These are phyloP conservation scores for Solidago caesia DNA, from an alignment of 129 eudicot genomes.

Conservation along the genomic window DNA sequence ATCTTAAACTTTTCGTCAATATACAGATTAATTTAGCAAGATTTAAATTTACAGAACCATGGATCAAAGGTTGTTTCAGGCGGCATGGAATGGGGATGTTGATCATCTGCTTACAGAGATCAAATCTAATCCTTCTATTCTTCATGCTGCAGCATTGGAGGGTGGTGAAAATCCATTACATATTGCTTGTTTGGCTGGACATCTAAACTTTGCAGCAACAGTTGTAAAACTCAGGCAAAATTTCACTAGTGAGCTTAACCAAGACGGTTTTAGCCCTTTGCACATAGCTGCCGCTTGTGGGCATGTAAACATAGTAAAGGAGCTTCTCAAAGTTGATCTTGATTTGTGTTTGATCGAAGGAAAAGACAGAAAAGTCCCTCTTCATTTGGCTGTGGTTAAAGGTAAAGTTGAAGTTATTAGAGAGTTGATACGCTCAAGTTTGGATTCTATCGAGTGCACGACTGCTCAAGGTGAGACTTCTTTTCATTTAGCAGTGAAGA, in stretches of 20 bases:
- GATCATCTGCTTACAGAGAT: conserved; percentile 30
- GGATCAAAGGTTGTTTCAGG: conserved; percentile 41
- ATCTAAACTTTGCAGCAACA: conserved; percentile 34
- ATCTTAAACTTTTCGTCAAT: neutral
- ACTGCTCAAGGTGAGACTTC: conserved; percentile 43
- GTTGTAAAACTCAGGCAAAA: conserved; percentile 23
- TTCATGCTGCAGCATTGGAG: conserved; percentile 25
- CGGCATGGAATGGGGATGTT: conserved; percentile 43
- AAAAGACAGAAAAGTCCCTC: conserved; percentile 42
- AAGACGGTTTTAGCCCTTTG: conserved; percentile 48
- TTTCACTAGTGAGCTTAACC: conserved; percentile 34
- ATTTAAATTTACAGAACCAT: conserved; percentile 14
- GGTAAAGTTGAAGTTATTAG: conserved; percentile 41
- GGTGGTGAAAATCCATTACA: conserved; percentile 43
- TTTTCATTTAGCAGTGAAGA: conserved; percentile 45
- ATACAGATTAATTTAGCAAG: neutral
- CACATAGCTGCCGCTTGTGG: conserved; percentile 60
- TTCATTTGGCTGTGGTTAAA: conserved; percentile 46
- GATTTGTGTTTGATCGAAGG: conserved; percentile 39
- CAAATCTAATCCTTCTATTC: conserved; percentile 23
- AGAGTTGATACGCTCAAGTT: conserved; percentile 32
- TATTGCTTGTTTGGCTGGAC: conserved; percentile 44
- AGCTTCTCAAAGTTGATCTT: conserved; percentile 39
- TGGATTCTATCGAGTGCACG: conserved; percentile 27
- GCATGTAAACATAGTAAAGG: conserved; percentile 45